Evolutionary conservation across 257 asterid genomes (phyloP).

Genomic region (Solanum etuberosum): DNA sequence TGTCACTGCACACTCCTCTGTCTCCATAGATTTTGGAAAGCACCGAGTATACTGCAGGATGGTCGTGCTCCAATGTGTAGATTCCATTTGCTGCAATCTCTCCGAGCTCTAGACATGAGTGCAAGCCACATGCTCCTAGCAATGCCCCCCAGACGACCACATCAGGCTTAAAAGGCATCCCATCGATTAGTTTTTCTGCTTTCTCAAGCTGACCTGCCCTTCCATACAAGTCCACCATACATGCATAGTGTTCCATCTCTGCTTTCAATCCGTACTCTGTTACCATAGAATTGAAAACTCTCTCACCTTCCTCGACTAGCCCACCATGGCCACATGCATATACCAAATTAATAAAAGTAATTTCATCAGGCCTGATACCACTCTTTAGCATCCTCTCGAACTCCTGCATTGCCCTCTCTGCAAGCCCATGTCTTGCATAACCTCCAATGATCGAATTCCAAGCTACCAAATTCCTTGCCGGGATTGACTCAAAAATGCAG

Average conservation of each 20-base stretch:
- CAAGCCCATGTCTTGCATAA: constrained; percentile 43
- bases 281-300: neutral
- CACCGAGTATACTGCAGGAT: neutral
- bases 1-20: neutral
- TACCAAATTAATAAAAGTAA: constrained; percentile 48
- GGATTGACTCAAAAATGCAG: neutral
- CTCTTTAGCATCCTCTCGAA: neutral
- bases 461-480: constrained; percentile 29
- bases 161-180: constrained; percentile 1
- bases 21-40: neutral
- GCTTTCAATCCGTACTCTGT: neutral
- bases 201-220: neutral
- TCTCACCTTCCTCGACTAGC: constrained; percentile 8
- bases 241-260: neutral
- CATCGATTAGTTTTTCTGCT: neutral
- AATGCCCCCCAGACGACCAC: neutral
- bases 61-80: neutral
- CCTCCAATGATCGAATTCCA: constrained; percentile 61
- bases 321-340: constrained; percentile 69
- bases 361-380: constrained; percentile 38
- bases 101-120: neutral
- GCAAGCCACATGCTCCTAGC: neutral
- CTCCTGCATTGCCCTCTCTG: constrained; percentile 34
- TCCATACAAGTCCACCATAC: constrained; percentile 3
- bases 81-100: neutral